These are phyloP conservation scores for Chaetoceros muelleri DNA, from an alignment of 108 stramenopile genomes.

Conservation along the genomic window DNA sequence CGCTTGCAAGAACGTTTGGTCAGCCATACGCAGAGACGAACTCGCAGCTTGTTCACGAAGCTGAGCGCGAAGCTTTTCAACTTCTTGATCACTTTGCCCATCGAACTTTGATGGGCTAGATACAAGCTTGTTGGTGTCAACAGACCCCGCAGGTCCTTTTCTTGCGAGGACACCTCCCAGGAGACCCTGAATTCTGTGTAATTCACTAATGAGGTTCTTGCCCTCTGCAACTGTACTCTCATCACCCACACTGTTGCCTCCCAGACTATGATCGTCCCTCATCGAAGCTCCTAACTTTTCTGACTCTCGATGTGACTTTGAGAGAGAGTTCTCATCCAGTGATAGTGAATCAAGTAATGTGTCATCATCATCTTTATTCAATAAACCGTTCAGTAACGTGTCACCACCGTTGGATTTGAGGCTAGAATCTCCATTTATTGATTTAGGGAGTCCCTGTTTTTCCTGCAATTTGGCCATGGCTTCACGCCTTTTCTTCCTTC, in stretches of 20 bases:
- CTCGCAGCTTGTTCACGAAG: constrained; percentile 45
- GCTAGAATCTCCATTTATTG: neutral
- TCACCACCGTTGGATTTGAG: neutral
- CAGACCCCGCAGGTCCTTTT: constrained; percentile 15
- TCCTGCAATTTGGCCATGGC: neutral
- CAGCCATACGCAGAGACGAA: constrained; percentile 56
- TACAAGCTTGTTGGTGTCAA: neutral
- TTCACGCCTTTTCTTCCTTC: neutral
- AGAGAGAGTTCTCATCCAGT: neutral
- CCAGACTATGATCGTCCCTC: constrained; percentile 2
- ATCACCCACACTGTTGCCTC: neutral
- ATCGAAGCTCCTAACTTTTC: neutral
- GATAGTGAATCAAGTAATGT: too few relatives aligned
- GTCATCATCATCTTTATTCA: neutral
- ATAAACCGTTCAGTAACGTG: neutral
- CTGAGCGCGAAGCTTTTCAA: constrained; percentile 51
- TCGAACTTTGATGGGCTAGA: neutral
- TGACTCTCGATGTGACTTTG: constrained; percentile 7
- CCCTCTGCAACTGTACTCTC: neutral
- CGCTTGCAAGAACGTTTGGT: constrained; percentile 52
- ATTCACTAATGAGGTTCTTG: constrained; percentile 16
- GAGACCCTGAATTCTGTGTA: constrained; percentile 64
- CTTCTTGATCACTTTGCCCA: constrained; percentile 31
- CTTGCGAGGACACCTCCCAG: constrained; percentile 64
- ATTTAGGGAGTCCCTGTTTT: neutral